phyloP scores from a whole-genome alignment of 2,329 filamentous ascomycete genomes.

The Apiospora kogelbergensis region DNA sequence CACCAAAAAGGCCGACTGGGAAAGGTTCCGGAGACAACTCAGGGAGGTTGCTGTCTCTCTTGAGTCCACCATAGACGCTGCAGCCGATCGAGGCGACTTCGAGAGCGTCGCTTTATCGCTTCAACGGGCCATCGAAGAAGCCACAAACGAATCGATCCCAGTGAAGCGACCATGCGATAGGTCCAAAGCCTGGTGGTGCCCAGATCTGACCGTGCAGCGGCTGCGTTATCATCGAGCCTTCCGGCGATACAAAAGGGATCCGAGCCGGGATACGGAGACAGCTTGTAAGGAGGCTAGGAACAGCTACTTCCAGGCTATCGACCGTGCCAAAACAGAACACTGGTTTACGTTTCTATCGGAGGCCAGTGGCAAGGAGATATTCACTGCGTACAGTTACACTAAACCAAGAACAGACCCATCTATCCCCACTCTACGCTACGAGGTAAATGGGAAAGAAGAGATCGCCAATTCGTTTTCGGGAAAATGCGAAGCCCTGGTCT shows the following conservation, averaged over 20 bases:
- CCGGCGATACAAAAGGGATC: no score
- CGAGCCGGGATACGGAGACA: background rate
- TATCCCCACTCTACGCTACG: no score
- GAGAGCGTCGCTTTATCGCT: background rate
- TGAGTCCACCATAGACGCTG: no score
- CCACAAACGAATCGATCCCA: background rate
- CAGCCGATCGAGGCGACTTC: background rate
- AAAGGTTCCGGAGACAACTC: no score
- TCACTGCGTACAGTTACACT: background rate
- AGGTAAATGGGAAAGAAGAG: no score
- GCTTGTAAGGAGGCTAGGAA: background rate
- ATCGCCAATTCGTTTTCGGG: no score
- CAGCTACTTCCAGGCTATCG: background rate
- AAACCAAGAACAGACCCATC: no score
- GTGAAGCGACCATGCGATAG: conserved; percentile 1
- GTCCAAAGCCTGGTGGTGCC: conserved; percentile 2
- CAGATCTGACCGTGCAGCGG: no score
- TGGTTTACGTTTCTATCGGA: background rate
- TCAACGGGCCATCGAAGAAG: background rate
- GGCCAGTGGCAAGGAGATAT: background rate
- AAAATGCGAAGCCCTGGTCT: no score
- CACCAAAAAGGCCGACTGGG: no score
- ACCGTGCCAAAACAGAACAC: background rate
- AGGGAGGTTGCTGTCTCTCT: no score
- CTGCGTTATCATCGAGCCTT: no score